Evolutionary conservation across 306 rosid species (phyloP), one percentile per base, ranked within the genome.

Genomic region (Prunus campanulata): DNA sequence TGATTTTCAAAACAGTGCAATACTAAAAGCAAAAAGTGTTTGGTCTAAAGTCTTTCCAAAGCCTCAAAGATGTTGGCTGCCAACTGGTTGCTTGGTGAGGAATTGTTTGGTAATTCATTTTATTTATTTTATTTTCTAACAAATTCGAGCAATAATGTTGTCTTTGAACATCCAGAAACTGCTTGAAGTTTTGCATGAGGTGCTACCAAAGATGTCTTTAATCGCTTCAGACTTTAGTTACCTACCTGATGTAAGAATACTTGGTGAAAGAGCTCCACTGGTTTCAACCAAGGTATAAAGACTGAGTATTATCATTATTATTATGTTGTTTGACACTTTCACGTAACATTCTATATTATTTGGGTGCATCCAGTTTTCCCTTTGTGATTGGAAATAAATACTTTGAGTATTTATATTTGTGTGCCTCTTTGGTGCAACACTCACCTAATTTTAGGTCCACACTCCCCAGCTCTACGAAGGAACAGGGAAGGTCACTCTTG

Each of bases 231-330:
- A 94, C 83, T 94, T 94, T 80, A 94, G 86, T 88, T 92, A 86
- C 68, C 86, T 92, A 66, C 98, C 98, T 32, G 98, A 95, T 83
- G 93, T 95, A 78, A 89, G 51, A 71, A 74, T 89, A 88, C 91
- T 86, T n/a, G 98, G 98, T 60, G 96, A 90, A 80, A 83, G 97
- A 85, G 98, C 98, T 77, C 98, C 97, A 12, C 79, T 95, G 85
- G 98, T 92, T 86, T 90, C 98, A 83, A 92, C 95, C 74, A 92
- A 94, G 88, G 97, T 88, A 93, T 70, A 70, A 30, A 1, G n/a
- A 35, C 22, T 0, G 24, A 64, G 2, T 19, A 59, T 54, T 19
- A 24, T 11, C 24, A 22, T 22, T 24, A 30, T 81, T 57, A 6
- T 77, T 3, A 2, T 20, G 42, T 13, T 27, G 50, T 25, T 22